A percentile compares a stretch with the other conserved stretches of the same genome.
phyloP scores from a whole-genome alignment of 2,329 filamentous ascomycete genomes.

The Cytospora mali region DNA sequence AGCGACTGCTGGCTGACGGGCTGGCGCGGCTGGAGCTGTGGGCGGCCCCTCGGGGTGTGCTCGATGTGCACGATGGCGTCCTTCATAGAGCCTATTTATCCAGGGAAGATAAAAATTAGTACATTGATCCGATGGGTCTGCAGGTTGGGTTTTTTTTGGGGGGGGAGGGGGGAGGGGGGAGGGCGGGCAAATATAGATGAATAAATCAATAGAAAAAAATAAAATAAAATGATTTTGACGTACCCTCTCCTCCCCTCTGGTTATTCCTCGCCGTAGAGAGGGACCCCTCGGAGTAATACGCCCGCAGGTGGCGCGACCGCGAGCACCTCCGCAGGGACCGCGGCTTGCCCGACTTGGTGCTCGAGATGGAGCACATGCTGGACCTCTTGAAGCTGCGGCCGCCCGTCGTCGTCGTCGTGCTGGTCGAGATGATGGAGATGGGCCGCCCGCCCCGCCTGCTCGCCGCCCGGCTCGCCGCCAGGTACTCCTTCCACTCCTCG shows the following conservation, averaged over 20 bases:
- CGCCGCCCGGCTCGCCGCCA: constrained; percentile 10
- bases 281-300: constrained; percentile 25
- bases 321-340: constrained; percentile 23
- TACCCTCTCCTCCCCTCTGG: not conserved
- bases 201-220: no score
- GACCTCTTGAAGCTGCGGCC: constrained; percentile 16
- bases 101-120: not conserved
- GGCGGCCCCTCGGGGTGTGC: constrained; percentile 4
- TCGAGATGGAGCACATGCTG: constrained; percentile 22
- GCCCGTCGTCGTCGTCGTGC: constrained; percentile 1
- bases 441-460: constrained; percentile 8
- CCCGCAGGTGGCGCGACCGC: constrained; percentile 24
- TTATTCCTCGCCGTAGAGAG: constrained; percentile 11
- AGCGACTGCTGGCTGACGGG: constrained; percentile 15
- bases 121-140: no score
- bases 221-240: no score
- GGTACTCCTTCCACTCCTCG: constrained; percentile 23
- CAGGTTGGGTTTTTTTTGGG: not conserved
- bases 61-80: constrained; percentile 10
- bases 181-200: no score
- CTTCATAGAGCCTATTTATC: not conserved
- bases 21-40: not conserved
- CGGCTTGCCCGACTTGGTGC: constrained; percentile 16
- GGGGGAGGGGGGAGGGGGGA: no score
- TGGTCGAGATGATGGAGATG: constrained; percentile 19